These are phyloP conservation scores for Haplographium delicatum DNA, from an alignment of 495 filamentous ascomycete genomes.

Conservation along the genomic window DNA sequence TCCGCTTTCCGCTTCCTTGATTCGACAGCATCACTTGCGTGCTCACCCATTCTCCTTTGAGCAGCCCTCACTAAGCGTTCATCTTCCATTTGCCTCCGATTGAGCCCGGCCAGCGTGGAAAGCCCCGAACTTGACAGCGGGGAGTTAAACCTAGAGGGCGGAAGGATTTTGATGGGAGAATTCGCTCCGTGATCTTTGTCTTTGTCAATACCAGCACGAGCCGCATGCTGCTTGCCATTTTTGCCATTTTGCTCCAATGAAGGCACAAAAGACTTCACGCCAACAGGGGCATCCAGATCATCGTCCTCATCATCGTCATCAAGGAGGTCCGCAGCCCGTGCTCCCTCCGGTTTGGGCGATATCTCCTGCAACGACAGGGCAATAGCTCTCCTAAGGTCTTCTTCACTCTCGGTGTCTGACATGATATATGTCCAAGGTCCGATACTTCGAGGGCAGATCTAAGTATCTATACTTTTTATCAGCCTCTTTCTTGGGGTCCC, in stretches of 20 bases:
- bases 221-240: neutral
- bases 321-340: conserved; percentile 24
- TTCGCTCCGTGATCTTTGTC: too few relatives aligned
- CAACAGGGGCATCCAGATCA: conserved; percentile 16
- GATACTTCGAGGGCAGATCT: too few relatives aligned
- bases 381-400: conserved; percentile 47
- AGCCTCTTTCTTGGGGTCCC: too few relatives aligned
- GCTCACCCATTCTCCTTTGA: neutral
- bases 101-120: conserved; percentile 31
- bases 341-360: neutral
- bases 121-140: neutral
- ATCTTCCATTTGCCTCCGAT: conserved; percentile 81
- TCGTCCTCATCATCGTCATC: conserved; percentile 21
- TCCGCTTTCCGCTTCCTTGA: conserved; percentile 49
- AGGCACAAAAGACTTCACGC: neutral
- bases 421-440: too few relatives aligned
- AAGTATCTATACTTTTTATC: too few relatives aligned
- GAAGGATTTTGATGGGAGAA: neutral
- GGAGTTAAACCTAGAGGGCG: neutral
- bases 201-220: neutral
- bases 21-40: neutral
- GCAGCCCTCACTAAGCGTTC: conserved; percentile 67
- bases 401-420: conserved; percentile 34
- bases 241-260: neutral
- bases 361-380: conserved; percentile 41